Conservation (phyloP, 2,329 filamentous ascomycete genomes). For the Botrytis porri region DNA sequence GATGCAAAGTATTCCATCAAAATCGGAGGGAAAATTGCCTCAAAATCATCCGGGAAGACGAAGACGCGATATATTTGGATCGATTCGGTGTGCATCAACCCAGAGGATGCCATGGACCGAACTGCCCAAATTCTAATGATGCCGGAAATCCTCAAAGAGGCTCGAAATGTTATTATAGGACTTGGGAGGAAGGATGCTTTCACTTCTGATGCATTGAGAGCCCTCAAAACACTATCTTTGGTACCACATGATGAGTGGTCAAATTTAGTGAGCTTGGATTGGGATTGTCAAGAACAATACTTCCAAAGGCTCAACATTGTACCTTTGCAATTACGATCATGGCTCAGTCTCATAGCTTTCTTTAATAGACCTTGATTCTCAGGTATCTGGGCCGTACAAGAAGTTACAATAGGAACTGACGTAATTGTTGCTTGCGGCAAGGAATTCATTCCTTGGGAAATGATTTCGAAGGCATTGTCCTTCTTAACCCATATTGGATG, state of each 20-base stretch:
- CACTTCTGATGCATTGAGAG: slow-evolving; percentile 10
- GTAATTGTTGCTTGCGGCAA: slow-evolving; percentile 4
- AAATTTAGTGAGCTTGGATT: not conserved
- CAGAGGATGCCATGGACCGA: slow-evolving; percentile 21
- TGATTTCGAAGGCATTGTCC: not conserved
- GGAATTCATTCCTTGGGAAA: not conserved
- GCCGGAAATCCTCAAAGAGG: slow-evolving; percentile 21
- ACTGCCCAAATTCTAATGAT: slow-evolving; percentile 22
- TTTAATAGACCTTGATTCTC: slow-evolving; percentile 16
- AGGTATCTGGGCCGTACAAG: slow-evolving; percentile 11
- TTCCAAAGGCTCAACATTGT: not conserved
- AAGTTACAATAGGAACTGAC: not conserved
- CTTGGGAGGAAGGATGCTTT: slow-evolving; percentile 20
- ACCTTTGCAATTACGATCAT: not conserved
- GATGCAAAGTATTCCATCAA: slow-evolving; percentile 8
- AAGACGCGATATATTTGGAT: slow-evolving; percentile 20
- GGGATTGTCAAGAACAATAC: not conserved
- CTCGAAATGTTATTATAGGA: slow-evolving; percentile 21
- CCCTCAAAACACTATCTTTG: not conserved
- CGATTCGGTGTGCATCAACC: slow-evolving; percentile 23
- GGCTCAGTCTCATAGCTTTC: slow-evolving; percentile 12
- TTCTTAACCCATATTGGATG: slow-evolving; percentile 5
- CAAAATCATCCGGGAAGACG: not conserved
- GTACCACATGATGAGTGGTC: slow-evolving; percentile 10
- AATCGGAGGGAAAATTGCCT: not conserved